Conservation (phyloP, 306 rosid species). For the Cicer arietinum region DNA sequence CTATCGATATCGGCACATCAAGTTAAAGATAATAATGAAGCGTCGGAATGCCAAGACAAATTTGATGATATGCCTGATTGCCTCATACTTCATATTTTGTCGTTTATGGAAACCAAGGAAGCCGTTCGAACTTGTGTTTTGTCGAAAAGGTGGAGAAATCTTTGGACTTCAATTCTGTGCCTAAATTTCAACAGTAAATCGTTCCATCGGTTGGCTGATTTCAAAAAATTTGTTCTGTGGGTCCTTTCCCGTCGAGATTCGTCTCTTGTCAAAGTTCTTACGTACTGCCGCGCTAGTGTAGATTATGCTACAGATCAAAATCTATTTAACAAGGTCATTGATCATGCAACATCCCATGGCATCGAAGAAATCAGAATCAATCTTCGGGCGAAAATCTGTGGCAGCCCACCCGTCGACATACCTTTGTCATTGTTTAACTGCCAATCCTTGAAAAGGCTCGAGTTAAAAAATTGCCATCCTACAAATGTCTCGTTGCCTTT, state of each 20-base stretch:
- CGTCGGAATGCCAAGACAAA: slow-evolving; percentile 42
- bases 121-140: slow-evolving; percentile 49
- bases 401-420: slow-evolving; percentile 58
- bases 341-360: slow-evolving; percentile 47
- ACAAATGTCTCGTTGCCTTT: slow-evolving; percentile 40
- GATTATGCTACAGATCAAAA: slow-evolving; percentile 60
- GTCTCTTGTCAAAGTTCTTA: slow-evolving; percentile 46
- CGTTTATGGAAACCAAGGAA: slow-evolving; percentile 57
- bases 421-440: slow-evolving; percentile 50
- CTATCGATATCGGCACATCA: slow-evolving; percentile 20
- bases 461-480: slow-evolving; percentile 56
- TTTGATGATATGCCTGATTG: slow-evolving; percentile 48
- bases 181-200: slow-evolving; percentile 55
- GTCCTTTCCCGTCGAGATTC: slow-evolving; percentile 53
- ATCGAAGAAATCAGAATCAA: slow-evolving; percentile 55
- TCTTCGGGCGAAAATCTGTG: slow-evolving; percentile 50
- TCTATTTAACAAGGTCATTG: slow-evolving; percentile 56
- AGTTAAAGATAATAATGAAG: slow-evolving; percentile 36
- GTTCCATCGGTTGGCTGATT: slow-evolving; percentile 50
- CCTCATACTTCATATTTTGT: slow-evolving; percentile 51
- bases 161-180: slow-evolving; percentile 53
- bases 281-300: slow-evolving; percentile 52
- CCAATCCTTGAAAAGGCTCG: slow-evolving; percentile 53
- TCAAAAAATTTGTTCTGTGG: slow-evolving; percentile 54
- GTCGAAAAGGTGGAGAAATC: slow-evolving; percentile 52